phyloP scores from a whole-genome alignment of 2,329 filamentous ascomycete genomes.

The Fusarium ramigenum region DNA sequence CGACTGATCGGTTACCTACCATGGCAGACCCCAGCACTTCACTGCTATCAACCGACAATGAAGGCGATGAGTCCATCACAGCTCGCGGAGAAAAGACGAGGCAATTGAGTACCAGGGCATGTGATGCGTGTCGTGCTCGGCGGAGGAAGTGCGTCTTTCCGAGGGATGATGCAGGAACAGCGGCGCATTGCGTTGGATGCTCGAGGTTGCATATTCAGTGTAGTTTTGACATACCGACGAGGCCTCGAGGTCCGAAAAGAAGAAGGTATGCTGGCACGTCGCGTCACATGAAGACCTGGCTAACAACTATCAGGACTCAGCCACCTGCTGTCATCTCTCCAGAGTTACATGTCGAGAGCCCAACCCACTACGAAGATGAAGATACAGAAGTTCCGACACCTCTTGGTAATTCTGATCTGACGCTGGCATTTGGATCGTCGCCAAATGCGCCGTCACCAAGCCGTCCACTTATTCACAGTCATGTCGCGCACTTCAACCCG shows the following conservation, averaged over 20 bases:
- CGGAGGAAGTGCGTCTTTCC: slow-evolving; percentile 1
- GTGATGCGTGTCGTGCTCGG: slow-evolving; percentile 7
- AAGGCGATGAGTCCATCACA: neutral
- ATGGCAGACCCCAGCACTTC: neutral
- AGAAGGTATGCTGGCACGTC: neutral
- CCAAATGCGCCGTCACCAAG: neutral
- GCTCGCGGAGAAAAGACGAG: neutral
- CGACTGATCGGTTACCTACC: neutral
- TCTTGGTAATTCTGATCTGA: fast-evolving
- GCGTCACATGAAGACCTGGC: fast-evolving
- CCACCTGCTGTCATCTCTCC: neutral
- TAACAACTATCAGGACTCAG: neutral
- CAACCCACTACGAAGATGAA: neutral
- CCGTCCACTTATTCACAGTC: fast-evolving
- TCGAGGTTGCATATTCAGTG: slow-evolving; percentile 1
- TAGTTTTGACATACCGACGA: neutral
- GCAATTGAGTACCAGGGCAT: neutral
- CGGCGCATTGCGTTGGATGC: neutral
- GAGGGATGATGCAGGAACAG: neutral
- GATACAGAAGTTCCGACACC: fast-evolving
- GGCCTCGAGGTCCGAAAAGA: neutral
- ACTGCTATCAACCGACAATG: neutral
- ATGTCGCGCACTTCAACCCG: neutral
- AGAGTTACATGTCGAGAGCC: neutral
- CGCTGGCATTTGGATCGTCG: neutral